Evolutionary conservation across 2,329 filamentous ascomycete genomes (phyloP).

Genomic region (Trichophyton benhamiae): DNA sequence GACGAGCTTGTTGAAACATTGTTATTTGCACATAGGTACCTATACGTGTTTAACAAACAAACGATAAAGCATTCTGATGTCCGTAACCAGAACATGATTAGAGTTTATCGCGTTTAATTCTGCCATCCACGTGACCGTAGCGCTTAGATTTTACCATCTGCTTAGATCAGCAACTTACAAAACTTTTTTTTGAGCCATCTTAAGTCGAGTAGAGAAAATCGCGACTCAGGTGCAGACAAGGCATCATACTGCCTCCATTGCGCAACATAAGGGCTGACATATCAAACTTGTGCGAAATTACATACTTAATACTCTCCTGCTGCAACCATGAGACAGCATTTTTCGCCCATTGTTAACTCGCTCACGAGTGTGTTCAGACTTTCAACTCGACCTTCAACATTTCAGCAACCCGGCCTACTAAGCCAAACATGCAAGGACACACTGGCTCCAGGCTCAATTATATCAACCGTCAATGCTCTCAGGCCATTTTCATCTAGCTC

Average conservation of each 20-base stretch:
- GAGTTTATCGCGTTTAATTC: not conserved
- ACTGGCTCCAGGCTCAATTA: conserved; percentile 9
- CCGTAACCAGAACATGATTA: not conserved
- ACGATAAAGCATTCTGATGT: no score
- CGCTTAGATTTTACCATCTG: not conserved
- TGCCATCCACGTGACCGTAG: not conserved
- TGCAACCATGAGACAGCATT: conserved; percentile 15
- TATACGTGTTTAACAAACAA: no score
- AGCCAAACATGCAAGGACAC: conserved; percentile 7
- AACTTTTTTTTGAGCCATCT: not conserved
- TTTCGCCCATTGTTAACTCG: conserved; percentile 31
- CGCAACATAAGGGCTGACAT: not conserved
- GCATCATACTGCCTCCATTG: not conserved
- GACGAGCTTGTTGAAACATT: not conserved
- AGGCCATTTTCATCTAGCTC: conserved; percentile 31
- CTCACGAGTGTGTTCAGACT: conserved; percentile 36
- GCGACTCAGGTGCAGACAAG: not conserved
- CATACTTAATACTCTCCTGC: not conserved
- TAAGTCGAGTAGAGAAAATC: not conserved
- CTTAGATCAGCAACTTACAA: not conserved
- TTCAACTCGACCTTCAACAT: conserved; percentile 24
- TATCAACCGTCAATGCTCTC: conserved; percentile 13
- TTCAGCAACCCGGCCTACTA: conserved; percentile 18
- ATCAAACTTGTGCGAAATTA: not conserved
- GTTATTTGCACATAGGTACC: no score